phyloP scores from a whole-genome alignment of 495 filamentous ascomycete species.

The Penicillium flavigenum region DNA sequence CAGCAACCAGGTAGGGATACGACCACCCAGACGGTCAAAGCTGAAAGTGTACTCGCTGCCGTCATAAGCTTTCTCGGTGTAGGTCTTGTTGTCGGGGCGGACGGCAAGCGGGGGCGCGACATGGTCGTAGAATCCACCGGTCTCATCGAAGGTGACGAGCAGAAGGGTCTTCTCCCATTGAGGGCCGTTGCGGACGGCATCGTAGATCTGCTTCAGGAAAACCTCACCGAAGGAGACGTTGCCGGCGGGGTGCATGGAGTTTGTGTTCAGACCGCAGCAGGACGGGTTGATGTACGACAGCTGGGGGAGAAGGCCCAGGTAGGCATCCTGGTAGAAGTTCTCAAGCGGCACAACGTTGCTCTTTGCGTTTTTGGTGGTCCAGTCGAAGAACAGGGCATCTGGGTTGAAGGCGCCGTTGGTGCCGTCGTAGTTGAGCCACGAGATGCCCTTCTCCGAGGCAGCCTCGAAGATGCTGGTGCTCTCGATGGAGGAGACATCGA shows the following conservation, averaged over 20 bases:
- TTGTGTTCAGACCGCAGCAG: constrained; percentile 50
- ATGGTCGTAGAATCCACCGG: constrained; percentile 54
- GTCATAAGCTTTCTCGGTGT: constrained; percentile 44
- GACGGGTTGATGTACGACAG: constrained; percentile 56
- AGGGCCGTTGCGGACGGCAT: constrained; percentile 46
- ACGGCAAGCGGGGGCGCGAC: constrained; percentile 48
- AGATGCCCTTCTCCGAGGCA: constrained; percentile 41
- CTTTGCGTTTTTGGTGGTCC: constrained; percentile 41
- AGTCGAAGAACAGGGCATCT: constrained; percentile 45
- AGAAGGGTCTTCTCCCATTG: constrained; percentile 52
- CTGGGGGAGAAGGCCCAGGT: constrained; percentile 43
- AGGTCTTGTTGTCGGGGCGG: constrained; percentile 45
- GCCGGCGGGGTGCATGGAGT: constrained; percentile 52
- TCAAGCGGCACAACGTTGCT: constrained; percentile 37
- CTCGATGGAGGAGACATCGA: constrained; percentile 37
- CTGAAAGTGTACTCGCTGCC: constrained; percentile 46
- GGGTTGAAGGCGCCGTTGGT: constrained; percentile 36
- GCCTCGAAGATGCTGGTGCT: constrained; percentile 49
- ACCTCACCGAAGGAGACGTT: constrained; percentile 50
- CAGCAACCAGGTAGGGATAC: constrained; percentile 52
- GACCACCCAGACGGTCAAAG: constrained; percentile 53
- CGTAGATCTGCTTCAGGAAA: constrained; percentile 54
- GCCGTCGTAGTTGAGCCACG: constrained; percentile 54
- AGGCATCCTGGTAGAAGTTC: constrained; percentile 46
- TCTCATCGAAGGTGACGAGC: constrained; percentile 52